These are phyloP conservation scores for Corinectria fuckeliana DNA, from an alignment of 2,329 filamentous ascomycete genomes.

Conservation along the genomic window DNA sequence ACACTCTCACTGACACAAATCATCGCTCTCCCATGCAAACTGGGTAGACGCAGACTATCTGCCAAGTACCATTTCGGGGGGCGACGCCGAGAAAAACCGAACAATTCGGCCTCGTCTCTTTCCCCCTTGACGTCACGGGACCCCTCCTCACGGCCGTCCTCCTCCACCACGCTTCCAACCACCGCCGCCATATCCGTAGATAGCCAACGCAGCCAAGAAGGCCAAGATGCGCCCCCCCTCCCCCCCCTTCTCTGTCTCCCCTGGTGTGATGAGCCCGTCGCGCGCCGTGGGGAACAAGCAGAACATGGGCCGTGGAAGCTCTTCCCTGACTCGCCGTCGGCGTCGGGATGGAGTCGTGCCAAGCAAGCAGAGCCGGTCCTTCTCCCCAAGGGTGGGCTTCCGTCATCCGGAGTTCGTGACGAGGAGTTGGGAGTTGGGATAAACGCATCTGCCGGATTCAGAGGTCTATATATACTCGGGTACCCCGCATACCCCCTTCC, in stretches of 20 bases:
- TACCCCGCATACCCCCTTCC: conserved; percentile 28
- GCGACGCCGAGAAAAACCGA: not conserved
- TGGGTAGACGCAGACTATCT: conserved; percentile 19
- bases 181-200: conserved; percentile 12
- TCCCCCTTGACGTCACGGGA: conserved; percentile 27
- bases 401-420: conserved; percentile 19
- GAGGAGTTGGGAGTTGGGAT: conserved; percentile 5
- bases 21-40: conserved; percentile 3
- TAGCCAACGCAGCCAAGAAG: conserved; percentile 14
- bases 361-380: conserved; percentile 28
- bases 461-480: conserved; percentile 33
- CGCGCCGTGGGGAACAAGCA: conserved; percentile 22
- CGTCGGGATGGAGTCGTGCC: conserved; percentile 24
- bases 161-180: conserved; percentile 17
- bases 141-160: conserved; percentile 13
- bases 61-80: conserved; percentile 1
- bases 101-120: no score
- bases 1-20: not conserved
- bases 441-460: not conserved
- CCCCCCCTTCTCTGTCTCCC: no score
- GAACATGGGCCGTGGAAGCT: conserved; percentile 2
- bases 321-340: conserved; percentile 27
- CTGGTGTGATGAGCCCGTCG: not conserved
- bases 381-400: conserved; percentile 17
- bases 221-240: conserved; percentile 4